Conservation (phyloP, 129 eudicot genomes). For the Helianthus tuberosus region DNA sequence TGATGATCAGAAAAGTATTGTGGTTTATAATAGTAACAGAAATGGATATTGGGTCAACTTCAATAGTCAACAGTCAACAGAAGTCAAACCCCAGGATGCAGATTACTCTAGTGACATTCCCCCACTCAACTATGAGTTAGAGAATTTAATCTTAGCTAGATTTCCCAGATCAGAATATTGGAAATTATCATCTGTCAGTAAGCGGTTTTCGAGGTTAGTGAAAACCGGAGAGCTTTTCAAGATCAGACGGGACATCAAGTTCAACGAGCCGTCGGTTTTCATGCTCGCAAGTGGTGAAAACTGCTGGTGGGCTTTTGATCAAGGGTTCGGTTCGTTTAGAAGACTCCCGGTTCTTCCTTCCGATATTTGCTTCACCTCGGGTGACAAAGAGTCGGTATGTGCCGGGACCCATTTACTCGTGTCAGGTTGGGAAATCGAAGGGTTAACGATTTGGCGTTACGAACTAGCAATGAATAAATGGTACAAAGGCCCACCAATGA, state of each 20-base stretch:
- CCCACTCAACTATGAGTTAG: slow-evolving; percentile 71
- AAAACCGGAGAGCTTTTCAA: slow-evolving; percentile 57
- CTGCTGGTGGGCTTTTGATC: slow-evolving; percentile 79
- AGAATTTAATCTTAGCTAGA: slow-evolving; percentile 69
- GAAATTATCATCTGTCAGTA: slow-evolving; percentile 59
- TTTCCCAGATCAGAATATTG: slow-evolving; percentile 71
- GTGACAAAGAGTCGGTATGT: slow-evolving; percentile 81
- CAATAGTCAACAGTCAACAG: slow-evolving; percentile 35
- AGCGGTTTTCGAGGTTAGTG: slow-evolving; percentile 47
- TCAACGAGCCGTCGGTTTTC: slow-evolving; percentile 66
- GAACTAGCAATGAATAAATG: slow-evolving; percentile 64
- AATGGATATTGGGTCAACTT: slow-evolving; percentile 31
- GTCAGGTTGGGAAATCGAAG: slow-evolving; percentile 69
- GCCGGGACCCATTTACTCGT: slow-evolving; percentile 94
- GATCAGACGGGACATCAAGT: slow-evolving; percentile 51
- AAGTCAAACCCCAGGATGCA: slow-evolving; percentile 83
- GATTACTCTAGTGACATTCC: slow-evolving; percentile 55
- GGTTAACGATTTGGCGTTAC: slow-evolving; percentile 70
- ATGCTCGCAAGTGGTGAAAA: slow-evolving; percentile 73
- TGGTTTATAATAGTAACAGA: slow-evolving; percentile 17
- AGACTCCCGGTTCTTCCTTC: slow-evolving; percentile 67
- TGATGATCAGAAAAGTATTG: slow-evolving; percentile 1
- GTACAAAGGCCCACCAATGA: slow-evolving; percentile 79
- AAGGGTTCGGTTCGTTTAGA: slow-evolving; percentile 56
- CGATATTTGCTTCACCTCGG: slow-evolving; percentile 55